Base-by-base conservation (phyloP, 2,329 filamentous ascomycete species). In the Hymenoscyphus albidus region DNA sequence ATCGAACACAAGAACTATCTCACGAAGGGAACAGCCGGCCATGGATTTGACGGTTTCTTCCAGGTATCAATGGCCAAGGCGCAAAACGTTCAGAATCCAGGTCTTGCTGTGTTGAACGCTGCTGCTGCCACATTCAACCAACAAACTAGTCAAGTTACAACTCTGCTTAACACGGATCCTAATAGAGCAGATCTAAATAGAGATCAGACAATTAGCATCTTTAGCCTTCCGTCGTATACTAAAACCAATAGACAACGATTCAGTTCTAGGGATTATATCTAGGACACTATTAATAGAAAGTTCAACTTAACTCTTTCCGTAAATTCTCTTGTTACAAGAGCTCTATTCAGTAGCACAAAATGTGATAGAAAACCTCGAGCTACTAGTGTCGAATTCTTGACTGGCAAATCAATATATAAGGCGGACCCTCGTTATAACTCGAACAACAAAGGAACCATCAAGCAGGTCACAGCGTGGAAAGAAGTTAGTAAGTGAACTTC, bases 1-100 rank as follows among this genome's bases (percentile, higher is more conserved):
- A 66, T 82, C 5, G 81, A 83, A 70, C 73, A 76, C 40, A 79
- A 79, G 69, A 74, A 77, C 59, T 81, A 81, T 62, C 70, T 79
- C 0, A 72, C 77, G 0, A 71, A 71, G 13, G 74, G 74, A 9
- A 74, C 76, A 1, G 51, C 75, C 0, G 79, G 79, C 0, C 80
- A 81, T 58, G 80, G 80, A 3, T 81, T 77, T 63, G 68, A 74
- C 35, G 80, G 69, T 13, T 67, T 44, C 32, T 59, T 63, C 39
- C 40, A 61, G 22, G 58, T 55, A 16, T 35, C 27, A 16, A 38
- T 61, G 58, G 54, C 48, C 9, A 58, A 61, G 31, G 22, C 59
- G 32, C 48, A 22, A 13, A 61, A 39, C 38, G 58, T 61, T 9
- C 48, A 58, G 16, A 58, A 64, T 14, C 58, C 59, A 31, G 55